Base-by-base conservation (phyloP, 2,329 filamentous ascomycete genomes). In the Alternaria longipes region DNA sequence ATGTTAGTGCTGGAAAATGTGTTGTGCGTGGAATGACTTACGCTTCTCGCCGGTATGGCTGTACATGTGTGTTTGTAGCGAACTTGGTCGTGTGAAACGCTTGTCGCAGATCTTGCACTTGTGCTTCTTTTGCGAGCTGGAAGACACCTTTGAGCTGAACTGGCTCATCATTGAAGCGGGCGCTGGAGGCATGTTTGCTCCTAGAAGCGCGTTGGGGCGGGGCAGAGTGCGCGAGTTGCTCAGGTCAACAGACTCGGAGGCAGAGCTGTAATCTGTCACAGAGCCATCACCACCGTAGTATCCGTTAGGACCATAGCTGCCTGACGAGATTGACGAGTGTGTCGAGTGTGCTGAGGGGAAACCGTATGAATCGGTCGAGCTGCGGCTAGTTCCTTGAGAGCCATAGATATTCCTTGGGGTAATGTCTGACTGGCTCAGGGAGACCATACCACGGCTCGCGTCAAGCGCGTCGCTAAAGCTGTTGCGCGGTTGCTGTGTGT, bases 91-190 rank as follows among this genome's bases (percentile, higher is more conserved):
- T 2, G 94, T 97, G 79, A 98, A 98, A 44, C 94, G 89, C 86
- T 98, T 97, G 81, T 97, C 94, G 84, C 94, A 98, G 62, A 98
- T 92, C 83, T 97, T 97, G 87, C 94, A 98, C 84, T 97, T 97
- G 84, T 98, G 95, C 85, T 98, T 98, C 89, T 98, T 98, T 78
- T 97, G 93, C 9, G 94, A 95, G 81, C 93, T 97, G 18, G 92
- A 94, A 0, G 93, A 94, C 54, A 97, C 90, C 82, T 97, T 97
- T 65, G 94, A 97, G 81, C 92, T 97, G 83, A 98, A 98, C 74
- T 97, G 94, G 54, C 93, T 89, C 95, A 99, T 99, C 93, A 99
- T 97, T 0, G 94, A 96, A 76, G 96, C 92, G 2, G 93, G 94
- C 18, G 93, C 93, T 1, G 93, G 93, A 1, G 93, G 92, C 32